Base-by-base conservation (phyloP, 1,139 yeast species). In the Yamadazyma aaseri region DNA sequence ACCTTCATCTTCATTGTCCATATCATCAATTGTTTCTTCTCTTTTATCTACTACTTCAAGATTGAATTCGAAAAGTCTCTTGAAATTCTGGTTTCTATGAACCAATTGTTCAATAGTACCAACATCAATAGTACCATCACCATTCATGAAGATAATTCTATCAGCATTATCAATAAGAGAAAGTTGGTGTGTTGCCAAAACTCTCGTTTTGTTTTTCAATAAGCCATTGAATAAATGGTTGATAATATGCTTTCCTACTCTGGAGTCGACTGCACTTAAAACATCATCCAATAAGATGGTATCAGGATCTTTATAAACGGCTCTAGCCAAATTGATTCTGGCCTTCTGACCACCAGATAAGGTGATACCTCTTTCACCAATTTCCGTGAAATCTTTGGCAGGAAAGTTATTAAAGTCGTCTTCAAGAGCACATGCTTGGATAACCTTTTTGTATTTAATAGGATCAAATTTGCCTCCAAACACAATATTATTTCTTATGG, bases 331-430 rank as follows among this genome's bases (percentile, higher is more conserved):
- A 40, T 64, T 68, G 33, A 71, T 63, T 43, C 76, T 53, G 1
- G 75, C 74, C 45, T 70, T 71, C 43, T 71, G 76, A 16, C 76
- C 76, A 14, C 76, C 76, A 6, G 74, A 67, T 17, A 71, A 54
- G 0, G 74, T 70, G 29, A 71, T 65, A 35, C 76, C 76, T 41
- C 73, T 52, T 46, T 70, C 76, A 28, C 76, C 76, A 39, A 71
- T 65, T 46, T 66, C 74, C 2, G 75, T 71, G 33, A 54, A 41
- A 38, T 71, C 76, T 20, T 74, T 73, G 21, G 65, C 71, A 3
- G 70, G 64, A 20, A 70, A 51, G 26, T 55, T 57, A 24, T 62
- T 56, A 25, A 71, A 55, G 46, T 67, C 73, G 24, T 58, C 56
- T 40, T 54, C 61, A 25, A 67, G 53, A 1, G 69, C 58, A 45